These are phyloP conservation scores for Cyclocybe cylindracea DNA, from an alignment of 768 basidiomycete genomes.

Conservation along the genomic window DNA sequence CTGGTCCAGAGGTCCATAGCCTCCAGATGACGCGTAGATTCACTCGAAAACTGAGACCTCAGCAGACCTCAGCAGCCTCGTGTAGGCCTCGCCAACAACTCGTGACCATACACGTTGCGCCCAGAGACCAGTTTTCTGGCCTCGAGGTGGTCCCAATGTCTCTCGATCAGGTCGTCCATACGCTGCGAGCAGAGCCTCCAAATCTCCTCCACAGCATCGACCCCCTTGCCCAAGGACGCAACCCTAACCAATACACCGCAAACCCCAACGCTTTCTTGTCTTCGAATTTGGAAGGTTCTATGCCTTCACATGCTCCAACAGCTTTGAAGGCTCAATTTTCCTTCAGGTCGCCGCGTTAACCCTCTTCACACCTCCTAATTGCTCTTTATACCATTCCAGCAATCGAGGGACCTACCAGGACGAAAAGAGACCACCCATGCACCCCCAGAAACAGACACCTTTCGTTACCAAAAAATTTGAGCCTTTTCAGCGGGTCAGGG, in stretches of 20 bases:
- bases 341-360: not conserved
- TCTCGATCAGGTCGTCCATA: conserved; percentile 13
- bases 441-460: not conserved
- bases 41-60: conserved; percentile 13
- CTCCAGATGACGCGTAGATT: conserved; percentile 3
- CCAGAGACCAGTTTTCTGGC: conserved; percentile 18
- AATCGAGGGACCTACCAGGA: not conserved
- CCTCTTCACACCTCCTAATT: too few species aligned
- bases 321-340: not conserved
- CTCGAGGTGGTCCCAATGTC: conserved; percentile 24
- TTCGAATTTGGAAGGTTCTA: not conserved
- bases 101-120: conserved; percentile 25
- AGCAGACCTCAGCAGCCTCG: conserved; percentile 20
- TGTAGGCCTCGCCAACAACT: conserved; percentile 17
- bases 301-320: not conserved
- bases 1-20: conserved; percentile 6
- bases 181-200: conserved; percentile 17
- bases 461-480: not conserved
- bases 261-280: conserved; percentile 9
- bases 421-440: not conserved
- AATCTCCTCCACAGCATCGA: conserved; percentile 18
- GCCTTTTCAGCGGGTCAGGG: not conserved
- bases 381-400: not conserved
- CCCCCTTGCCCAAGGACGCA: conserved; percentile 9
- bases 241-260: conserved; percentile 4